Percentiles rank a stretch among this genome's conserved stretches.
Conservation (phyloP, 2,329 filamentous ascomycete species). For the Clarireedia sp. region DNA sequence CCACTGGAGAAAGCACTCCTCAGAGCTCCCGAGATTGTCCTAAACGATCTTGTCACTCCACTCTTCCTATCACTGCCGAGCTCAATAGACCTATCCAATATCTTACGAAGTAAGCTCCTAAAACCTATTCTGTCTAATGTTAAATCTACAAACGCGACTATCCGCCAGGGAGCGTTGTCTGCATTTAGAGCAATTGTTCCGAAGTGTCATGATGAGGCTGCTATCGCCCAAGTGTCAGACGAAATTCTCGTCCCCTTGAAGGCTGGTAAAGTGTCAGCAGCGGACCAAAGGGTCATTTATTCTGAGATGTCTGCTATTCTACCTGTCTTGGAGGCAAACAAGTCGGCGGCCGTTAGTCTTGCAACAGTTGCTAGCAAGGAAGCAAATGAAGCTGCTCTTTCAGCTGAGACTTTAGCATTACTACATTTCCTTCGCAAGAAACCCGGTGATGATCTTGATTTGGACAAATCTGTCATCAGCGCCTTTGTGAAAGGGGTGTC, state of each 20-base stretch:
- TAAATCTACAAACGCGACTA: conserved; percentile 76
- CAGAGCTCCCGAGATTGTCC: conserved; percentile 80
- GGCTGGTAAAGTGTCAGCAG: conserved; percentile 70
- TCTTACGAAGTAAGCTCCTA: conserved; percentile 63
- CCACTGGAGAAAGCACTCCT: conserved; percentile 82
- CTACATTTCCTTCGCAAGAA: conserved; percentile 56
- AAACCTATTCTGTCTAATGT: conserved; percentile 85
- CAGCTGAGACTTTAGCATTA: conserved; percentile 66
- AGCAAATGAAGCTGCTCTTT: conserved; percentile 75
- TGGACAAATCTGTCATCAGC: conserved; percentile 62
- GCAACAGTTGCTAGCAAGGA: conserved; percentile 70
- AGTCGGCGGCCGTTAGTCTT: conserved; percentile 59
- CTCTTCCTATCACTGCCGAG: conserved; percentile 63
- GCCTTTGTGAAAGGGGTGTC: conserved; percentile 70
- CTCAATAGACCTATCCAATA: conserved; percentile 67
- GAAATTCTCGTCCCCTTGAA: conserved; percentile 77
- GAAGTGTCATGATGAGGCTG: conserved; percentile 48
- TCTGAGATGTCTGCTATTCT: conserved; percentile 69
- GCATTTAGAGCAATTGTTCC: conserved; percentile 66
- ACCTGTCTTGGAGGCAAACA: conserved; percentile 49
- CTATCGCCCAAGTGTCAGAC: conserved; percentile 61
- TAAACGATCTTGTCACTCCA: conserved; percentile 69
- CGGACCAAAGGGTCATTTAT: conserved; percentile 77
- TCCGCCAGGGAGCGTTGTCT: conserved; percentile 66
- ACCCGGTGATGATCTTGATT: conserved; percentile 49